These are phyloP conservation scores for Fusarium sp. DNA, from an alignment of 2,329 filamentous ascomycete species.

Conservation along the genomic window DNA sequence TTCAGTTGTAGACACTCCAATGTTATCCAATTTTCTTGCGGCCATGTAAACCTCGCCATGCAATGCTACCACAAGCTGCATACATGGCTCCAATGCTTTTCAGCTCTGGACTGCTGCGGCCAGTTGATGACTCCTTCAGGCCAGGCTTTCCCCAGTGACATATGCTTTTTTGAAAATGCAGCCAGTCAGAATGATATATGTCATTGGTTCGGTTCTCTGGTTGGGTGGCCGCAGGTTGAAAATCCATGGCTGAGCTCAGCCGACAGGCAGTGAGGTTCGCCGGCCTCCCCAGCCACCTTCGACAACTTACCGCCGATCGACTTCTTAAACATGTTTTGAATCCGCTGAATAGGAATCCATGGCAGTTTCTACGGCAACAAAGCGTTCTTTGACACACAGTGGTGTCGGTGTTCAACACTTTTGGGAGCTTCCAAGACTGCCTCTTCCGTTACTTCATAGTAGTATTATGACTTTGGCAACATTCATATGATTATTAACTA, in stretches of 20 bases:
- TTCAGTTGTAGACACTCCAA: neutral
- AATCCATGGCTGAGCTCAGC: neutral
- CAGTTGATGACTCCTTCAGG: neutral
- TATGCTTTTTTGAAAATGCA: neutral
- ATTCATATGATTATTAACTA: no score
- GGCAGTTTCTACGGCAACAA: neutral
- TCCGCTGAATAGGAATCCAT: accelerated
- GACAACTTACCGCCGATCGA: neutral
- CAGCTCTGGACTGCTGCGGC: neutral
- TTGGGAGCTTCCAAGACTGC: neutral
- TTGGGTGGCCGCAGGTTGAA: neutral
- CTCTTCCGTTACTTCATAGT: neutral
- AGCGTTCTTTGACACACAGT: neutral
- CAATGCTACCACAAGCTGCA: neutral
- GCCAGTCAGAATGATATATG: accelerated
- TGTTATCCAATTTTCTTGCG: neutral
- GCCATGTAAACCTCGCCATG: neutral
- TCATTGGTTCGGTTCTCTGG: neutral
- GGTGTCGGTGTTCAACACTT: neutral
- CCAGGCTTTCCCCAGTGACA: neutral
- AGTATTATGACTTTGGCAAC: neutral
- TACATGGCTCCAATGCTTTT: neutral
- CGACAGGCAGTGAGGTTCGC: neutral
- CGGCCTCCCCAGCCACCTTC: neutral
- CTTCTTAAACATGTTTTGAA: neutral